phyloP scores from a whole-genome alignment of 257 asterid genomes.

The Nicotiana noctiflora region DNA sequence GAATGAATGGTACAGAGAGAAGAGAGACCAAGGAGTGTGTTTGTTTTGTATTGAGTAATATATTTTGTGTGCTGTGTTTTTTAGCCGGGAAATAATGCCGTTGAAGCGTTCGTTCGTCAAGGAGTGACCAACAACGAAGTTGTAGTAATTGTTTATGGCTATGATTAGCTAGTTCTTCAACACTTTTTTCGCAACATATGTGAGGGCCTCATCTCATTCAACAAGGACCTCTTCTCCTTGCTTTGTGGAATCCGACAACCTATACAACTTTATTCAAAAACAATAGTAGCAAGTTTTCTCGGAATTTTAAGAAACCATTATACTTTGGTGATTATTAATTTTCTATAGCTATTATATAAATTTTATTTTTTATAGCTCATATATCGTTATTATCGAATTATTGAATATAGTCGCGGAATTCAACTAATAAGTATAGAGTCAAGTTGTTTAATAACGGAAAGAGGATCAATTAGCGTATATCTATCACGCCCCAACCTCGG shows the following conservation, averaged over 20 bases:
- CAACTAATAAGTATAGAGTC: no score
- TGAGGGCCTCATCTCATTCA: background rate
- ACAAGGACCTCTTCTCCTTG: background rate
- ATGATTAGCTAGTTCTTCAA: background rate
- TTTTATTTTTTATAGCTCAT: no score
- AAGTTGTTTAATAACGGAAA: no score
- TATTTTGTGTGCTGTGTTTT: background rate
- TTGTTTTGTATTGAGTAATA: background rate
- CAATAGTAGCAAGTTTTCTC: no score
- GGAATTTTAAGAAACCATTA: no score
- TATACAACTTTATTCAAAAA: background rate
- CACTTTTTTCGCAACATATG: constrained; percentile 5
- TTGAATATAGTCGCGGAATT: no score
- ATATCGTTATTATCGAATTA: no score
- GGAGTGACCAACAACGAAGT: background rate
- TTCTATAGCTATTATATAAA: no score
- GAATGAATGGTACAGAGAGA: background rate
- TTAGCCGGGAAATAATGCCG: constrained; percentile 13
- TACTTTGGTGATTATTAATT: no score
- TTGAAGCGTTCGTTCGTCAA: constrained; percentile 5
- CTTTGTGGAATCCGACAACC: background rate
- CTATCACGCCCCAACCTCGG: no score
- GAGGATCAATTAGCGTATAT: no score
- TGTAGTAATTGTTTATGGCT: background rate
- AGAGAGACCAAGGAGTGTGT: background rate